Evolutionary conservation across 2,329 filamentous ascomycete species (phyloP).

Genomic region (Phoma herbarum): DNA sequence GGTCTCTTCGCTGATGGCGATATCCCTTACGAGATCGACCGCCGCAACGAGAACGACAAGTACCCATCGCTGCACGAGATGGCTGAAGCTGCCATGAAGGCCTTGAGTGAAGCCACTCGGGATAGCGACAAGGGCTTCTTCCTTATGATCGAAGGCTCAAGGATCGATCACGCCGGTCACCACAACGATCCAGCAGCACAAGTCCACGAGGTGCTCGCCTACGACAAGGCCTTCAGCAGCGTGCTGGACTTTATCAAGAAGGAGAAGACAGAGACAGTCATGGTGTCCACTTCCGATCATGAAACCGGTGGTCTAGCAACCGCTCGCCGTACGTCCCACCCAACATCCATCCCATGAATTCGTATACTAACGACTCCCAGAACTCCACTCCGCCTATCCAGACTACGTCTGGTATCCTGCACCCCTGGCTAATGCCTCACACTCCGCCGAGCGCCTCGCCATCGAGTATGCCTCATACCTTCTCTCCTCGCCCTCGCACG

Average conservation of each 20-base stretch:
- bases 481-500: constrained; percentile 45
- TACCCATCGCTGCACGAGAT: constrained; percentile 95
- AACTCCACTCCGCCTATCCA: constrained; percentile 69
- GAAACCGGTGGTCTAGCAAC: constrained; percentile 90
- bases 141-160: constrained; percentile 95
- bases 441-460: constrained; percentile 75
- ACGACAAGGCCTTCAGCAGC: constrained; percentile 83
- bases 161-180: constrained; percentile 91
- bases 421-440: constrained; percentile 80
- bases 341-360: neutral
- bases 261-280: constrained; percentile 75
- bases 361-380: constrained; percentile 42
- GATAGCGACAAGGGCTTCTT: constrained; percentile 94
- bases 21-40: constrained; percentile 93
- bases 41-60: constrained; percentile 76
- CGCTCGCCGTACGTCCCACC: constrained; percentile 70
- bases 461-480: constrained; percentile 70
- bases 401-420: constrained; percentile 82
- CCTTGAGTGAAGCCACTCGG: constrained; percentile 81
- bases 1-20: constrained; percentile 85
- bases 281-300: constrained; percentile 93
- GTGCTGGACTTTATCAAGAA: constrained; percentile 86
- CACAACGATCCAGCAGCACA: constrained; percentile 65
- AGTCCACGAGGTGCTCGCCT: constrained; percentile 88
- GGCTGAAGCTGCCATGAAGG: constrained; percentile 80